phyloP scores from a whole-genome alignment of 1,284 basidiomycete species.

The Entoloma clypeatum region DNA sequence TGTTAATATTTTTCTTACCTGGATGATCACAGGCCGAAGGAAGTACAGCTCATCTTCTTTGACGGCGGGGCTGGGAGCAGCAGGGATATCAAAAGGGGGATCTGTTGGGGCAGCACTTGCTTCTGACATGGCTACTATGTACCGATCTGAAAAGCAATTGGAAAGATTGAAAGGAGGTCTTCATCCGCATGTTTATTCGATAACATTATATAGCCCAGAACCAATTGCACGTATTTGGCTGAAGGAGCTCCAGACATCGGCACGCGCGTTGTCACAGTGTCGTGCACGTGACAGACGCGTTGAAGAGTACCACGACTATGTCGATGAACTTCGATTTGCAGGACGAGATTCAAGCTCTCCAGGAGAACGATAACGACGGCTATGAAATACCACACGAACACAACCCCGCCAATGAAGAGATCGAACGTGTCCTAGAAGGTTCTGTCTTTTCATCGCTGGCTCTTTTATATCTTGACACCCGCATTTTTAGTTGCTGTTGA shows the following conservation, averaged over 20 bases:
- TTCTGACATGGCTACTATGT: background rate
- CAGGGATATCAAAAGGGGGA: background rate
- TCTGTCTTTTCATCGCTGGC: constrained; percentile 12
- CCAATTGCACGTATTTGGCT: background rate
- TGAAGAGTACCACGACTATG: constrained; percentile 14
- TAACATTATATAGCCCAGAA: too few species aligned
- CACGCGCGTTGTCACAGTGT: constrained; percentile 1
- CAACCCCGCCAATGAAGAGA: constrained; percentile 46
- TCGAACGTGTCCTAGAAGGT: constrained; percentile 50
- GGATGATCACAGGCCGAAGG: constrained; percentile 1
- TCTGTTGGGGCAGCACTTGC: background rate
- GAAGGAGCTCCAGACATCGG: too few species aligned
- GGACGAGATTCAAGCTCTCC: constrained; percentile 66
- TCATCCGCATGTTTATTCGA: too few species aligned
- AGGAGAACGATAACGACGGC: constrained; percentile 50
- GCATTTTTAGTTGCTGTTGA: constrained; percentile 63
- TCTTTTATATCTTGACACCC: constrained; percentile 8
- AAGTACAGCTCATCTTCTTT: background rate
- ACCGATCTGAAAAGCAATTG: too few species aligned
- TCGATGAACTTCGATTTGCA: constrained; percentile 61
- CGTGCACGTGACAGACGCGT: constrained; percentile 17
- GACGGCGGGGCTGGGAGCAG: background rate
- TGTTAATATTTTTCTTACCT: background rate
- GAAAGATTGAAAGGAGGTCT: too few species aligned
- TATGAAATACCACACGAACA: constrained; percentile 66